Percentiles rank a stretch among this genome's conserved stretches.
phyloP scores from a whole-genome alignment of 352 stramenopile species.

The Globisporangium acanthophoron region DNA sequence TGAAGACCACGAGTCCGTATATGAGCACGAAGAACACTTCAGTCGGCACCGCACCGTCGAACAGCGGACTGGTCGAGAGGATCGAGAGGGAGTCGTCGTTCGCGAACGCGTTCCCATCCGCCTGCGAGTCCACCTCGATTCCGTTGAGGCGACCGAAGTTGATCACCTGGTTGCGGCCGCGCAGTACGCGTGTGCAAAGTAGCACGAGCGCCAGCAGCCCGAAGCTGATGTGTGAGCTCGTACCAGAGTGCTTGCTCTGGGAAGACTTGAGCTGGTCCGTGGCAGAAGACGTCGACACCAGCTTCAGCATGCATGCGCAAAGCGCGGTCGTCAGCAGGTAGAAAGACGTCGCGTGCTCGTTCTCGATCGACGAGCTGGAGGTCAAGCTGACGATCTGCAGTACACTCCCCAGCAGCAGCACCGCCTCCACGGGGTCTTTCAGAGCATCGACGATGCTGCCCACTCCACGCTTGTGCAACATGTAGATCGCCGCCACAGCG shows the following conservation, averaged over 20 bases:
- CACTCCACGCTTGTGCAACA: constrained; percentile 1
- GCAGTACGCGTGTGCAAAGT: constrained; percentile 50
- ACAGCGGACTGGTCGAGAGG: constrained; percentile 56
- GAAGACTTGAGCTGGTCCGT: neutral
- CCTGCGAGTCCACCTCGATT: constrained; percentile 35
- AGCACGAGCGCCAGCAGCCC: constrained; percentile 27
- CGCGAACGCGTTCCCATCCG: constrained; percentile 65
- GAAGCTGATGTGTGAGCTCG: neutral
- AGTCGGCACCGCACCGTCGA: constrained; percentile 23
- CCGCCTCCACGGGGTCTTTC: neutral
- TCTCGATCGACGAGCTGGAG: constrained; percentile 86
- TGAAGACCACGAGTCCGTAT: constrained; percentile 20
- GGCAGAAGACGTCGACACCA: constrained; percentile 7
- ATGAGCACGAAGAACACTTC: constrained; percentile 30
- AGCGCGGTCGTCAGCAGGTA: constrained; percentile 63
- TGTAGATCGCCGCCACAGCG: constrained; percentile 9
- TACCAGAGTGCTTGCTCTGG: neutral
- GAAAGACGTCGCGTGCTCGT: constrained; percentile 82
- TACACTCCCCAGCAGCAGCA: constrained; percentile 16
- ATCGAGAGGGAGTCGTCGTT: constrained; percentile 77
- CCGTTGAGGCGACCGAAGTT: constrained; percentile 82
- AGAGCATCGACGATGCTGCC: neutral
- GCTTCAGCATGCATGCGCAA: constrained; percentile 10
- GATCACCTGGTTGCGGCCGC: constrained; percentile 81
- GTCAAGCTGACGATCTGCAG: constrained; percentile 60